Base-by-base conservation (phyloP, 208 protist genomes). In the Tetramitus jugosus region DNA sequence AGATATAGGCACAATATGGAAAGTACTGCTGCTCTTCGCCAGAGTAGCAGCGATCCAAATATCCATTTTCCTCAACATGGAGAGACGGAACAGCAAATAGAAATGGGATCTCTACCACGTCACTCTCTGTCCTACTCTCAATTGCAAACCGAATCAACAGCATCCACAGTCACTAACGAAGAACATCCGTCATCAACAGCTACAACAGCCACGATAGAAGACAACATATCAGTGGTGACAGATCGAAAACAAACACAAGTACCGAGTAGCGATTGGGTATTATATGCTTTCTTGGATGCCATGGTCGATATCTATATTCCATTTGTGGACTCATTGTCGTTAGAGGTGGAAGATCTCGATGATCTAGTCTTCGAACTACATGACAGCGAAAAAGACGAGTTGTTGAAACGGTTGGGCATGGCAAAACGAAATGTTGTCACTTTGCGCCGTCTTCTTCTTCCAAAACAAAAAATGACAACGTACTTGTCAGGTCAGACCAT, bases 211-310 rank as follows among this genome's bases (percentile, higher is more conserved):
- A n/a, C n/a, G n/a, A n/a, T n/a, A n/a, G n/a, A n/a, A n/a, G n/a
- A n/a, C n/a, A n/a, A n/a, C n/a, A n/a, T n/a, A n/a, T n/a, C n/a
- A n/a, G n/a, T n/a, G n/a, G n/a, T n/a, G n/a, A n/a, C 45, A 49
- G 14, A 14, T 49, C 35, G 31, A 29, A 65, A 65, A 40, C 20
- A 33, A 20, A 65, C 60, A 23, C 14, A 37, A 2, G 49, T 71
- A 35, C 37, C 40, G 17, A 29, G 13, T 31, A 14, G 39, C 17
- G 31, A 35, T 7, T 71, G 64, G 64, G 39, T 71, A 14, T 46
- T 71, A 20, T 71, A 71, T 71, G 35, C 64, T 1, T 49, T 42
- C 31, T 49, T 71, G 17, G 64, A 71, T 71, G 35, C 64, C 17
- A 71, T 71, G 1, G 35, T 71, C 10, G 64, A 71, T 33, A 20